Base-by-base conservation (phyloP, 257 asterid species). In the Rubia yunnanensis region DNA sequence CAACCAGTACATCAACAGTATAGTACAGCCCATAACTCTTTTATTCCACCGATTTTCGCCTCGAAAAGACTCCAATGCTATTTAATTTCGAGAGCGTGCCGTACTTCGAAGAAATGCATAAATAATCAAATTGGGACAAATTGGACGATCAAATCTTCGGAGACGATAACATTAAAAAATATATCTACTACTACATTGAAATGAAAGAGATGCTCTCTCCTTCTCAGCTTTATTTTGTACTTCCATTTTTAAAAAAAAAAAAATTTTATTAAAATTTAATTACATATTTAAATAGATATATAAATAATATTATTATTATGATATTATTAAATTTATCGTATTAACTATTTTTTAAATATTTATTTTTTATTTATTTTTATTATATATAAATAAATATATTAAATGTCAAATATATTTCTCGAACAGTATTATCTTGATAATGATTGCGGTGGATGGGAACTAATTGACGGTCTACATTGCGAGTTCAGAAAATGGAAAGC, bases 391-490 rank as follows among this genome's bases (percentile, higher is more conserved):
- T n/a, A n/a, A n/a, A n/a, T n/a, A n/a, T n/a, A n/a, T n/a, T n/a
- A n/a, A n/a, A n/a, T n/a, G n/a, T n/a, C n/a, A n/a, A n/a, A n/a
- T n/a, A n/a, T n/a, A n/a, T n/a, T n/a, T n/a, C n/a, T n/a, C n/a
- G n/a, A n/a, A n/a, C n/a, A n/a, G n/a, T 35, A 35, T 9, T 9
- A 35, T 35, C 9, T 35, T n/a, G n/a, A n/a, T n/a, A n/a, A n/a
- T n/a, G n/a, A n/a, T n/a, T n/a, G 39, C 9, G 39, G 39, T 35
- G 39, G 9, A 35, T 3, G 4, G 39, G 9, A 3, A 35, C 39
- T 20, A 50, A 18, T 46, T 20, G 70, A 74, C 74, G 82, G 79
- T 30, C 60, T 36, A 67, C 59, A 70, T 60, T 56, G 71, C 13
- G 49, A 62, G 69, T 24, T 41, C 52, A 55, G 75, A 60, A 64